Percentiles rank a stretch among this genome's conserved stretches.
Conservation (phyloP, 140 eudicot species). For the Oenanthe javanica region DNA sequence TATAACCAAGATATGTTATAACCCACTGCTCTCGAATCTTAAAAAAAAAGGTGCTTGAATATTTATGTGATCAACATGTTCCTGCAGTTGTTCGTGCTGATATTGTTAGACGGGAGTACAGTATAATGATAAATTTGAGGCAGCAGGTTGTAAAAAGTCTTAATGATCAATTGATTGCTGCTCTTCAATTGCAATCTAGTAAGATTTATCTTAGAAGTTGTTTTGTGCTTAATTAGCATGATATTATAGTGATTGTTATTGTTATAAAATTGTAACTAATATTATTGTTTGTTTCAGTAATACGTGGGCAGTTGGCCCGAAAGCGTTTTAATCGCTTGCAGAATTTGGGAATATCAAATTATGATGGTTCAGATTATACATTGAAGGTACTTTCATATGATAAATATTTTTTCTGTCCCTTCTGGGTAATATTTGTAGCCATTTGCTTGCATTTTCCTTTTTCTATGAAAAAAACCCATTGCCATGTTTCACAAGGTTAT, state of each 20-base stretch:
- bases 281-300: constrained; percentile 28
- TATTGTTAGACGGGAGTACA: constrained; percentile 47
- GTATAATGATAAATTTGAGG: constrained; percentile 23
- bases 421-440: not conserved
- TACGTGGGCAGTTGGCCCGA: constrained; percentile 87
- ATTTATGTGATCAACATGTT: not conserved
- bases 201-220: constrained; percentile 10
- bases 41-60: not conserved
- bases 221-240: not conserved
- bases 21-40: not conserved
- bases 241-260: not conserved
- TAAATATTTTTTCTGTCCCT: not conserved
- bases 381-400: constrained; percentile 40
- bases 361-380: constrained; percentile 27
- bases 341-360: not conserved
- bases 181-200: constrained; percentile 76
- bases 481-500: not conserved
- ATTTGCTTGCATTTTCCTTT: not conserved
- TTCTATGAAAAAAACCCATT: not conserved
- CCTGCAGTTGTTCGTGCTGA: constrained; percentile 83
- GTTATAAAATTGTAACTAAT: not conserved
- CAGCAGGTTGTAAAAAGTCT: constrained; percentile 33
- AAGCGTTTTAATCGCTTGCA: constrained; percentile 33
- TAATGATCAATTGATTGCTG: constrained; percentile 52
- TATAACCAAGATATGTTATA: not conserved